These are phyloP conservation scores for Aureobasidium musti DNA, from an alignment of 2,329 filamentous ascomycete genomes.

Conservation along the genomic window DNA sequence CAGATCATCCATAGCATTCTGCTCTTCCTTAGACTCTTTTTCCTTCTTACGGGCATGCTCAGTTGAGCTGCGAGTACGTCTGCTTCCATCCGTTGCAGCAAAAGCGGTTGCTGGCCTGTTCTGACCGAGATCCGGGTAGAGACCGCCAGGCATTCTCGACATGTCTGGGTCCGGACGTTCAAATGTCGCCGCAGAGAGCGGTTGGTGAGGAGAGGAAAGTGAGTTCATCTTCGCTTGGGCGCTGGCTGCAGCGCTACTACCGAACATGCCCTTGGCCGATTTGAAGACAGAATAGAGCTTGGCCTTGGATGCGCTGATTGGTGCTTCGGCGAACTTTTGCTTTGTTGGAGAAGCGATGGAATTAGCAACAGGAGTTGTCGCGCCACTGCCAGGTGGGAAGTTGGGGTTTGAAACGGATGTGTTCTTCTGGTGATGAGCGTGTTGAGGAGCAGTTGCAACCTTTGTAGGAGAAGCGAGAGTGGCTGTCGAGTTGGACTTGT, in stretches of 20 bases:
- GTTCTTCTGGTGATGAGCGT: constrained; percentile 58
- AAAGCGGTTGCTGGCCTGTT: constrained; percentile 9
- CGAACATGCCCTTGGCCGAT: constrained; percentile 81
- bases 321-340: constrained; percentile 66
- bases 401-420: constrained; percentile 49
- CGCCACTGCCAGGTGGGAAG: constrained; percentile 40
- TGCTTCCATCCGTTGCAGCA: constrained; percentile 36
- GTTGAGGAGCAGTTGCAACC: constrained; percentile 40
- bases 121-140: constrained; percentile 35
- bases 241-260: constrained; percentile 66
- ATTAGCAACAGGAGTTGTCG: constrained; percentile 53
- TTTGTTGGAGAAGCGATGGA: constrained; percentile 57
- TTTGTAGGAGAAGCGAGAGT: constrained; percentile 51
- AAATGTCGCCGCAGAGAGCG: constrained; percentile 18
- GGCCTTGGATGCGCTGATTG: constrained; percentile 87
- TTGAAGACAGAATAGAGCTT: constrained; percentile 90
- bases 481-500: constrained; percentile 43
- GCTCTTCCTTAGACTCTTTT: constrained; percentile 63
- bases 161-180: constrained; percentile 25
- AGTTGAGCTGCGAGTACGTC: constrained; percentile 60
- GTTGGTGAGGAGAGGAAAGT: constrained; percentile 36
- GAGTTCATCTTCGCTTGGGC: constrained; percentile 61
- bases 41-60: constrained; percentile 64
- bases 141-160: constrained; percentile 40
- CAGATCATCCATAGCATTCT: constrained; percentile 62